A percentile compares a stretch with the other conserved stretches of the same genome.
Conservation (phyloP, 208 protist species). For the Acanthamoeba healyi region DNA sequence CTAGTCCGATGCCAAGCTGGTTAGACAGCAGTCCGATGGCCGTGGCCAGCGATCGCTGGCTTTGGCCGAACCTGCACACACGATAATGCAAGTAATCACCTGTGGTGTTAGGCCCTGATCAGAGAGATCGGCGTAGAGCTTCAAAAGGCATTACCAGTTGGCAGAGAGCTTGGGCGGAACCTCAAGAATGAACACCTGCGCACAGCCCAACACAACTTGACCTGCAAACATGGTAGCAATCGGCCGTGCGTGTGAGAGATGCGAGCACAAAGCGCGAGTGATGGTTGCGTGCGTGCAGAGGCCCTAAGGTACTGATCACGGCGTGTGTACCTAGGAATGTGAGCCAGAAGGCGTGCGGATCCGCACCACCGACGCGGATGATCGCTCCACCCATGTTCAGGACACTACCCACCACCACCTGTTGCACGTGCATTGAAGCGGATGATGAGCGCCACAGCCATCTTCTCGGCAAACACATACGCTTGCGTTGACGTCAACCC, state of each 20-base stretch:
- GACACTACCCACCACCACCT: not conserved
- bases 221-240: too few species aligned
- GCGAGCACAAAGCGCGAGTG: too few species aligned
- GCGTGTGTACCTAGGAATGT: not conserved
- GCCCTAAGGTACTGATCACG: too few species aligned
- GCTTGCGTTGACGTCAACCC: too few species aligned
- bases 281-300: too few species aligned
- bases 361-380: not conserved
- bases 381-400: slow-evolving; percentile 11
- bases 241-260: too few species aligned
- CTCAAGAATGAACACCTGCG: slow-evolving; percentile 36
- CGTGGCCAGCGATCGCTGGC: slow-evolving; percentile 12
- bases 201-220: not conserved
- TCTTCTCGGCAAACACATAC: too few species aligned
- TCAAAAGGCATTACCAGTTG: too few species aligned
- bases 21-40: not conserved
- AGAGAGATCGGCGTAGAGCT: too few species aligned
- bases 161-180: slow-evolving; percentile 1
- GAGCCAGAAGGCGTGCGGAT: not conserved
- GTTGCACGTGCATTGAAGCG: not conserved
- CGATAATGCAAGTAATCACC: too few species aligned
- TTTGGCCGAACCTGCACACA: too few species aligned
- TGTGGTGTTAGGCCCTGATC: too few species aligned
- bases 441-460: not conserved
- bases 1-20: not conserved